These are phyloP conservation scores for Phytopythium chamaehyphon DNA, from an alignment of 352 stramenopile genomes.

Conservation along the genomic window DNA sequence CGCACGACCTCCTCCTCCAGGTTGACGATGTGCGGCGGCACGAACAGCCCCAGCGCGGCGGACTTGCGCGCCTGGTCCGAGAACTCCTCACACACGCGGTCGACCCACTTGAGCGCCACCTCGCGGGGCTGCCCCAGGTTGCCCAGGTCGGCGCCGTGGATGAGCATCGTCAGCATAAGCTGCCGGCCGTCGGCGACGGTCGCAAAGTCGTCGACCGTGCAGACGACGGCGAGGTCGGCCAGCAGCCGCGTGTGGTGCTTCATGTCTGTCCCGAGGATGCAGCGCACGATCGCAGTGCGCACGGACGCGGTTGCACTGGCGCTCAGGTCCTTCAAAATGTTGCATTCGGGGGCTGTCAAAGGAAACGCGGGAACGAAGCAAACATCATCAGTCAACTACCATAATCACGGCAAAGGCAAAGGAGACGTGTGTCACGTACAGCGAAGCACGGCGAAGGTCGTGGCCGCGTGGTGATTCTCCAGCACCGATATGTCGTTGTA, in stretches of 20 bases:
- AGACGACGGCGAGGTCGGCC: constrained; percentile 39
- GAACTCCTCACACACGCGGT: constrained; percentile 78
- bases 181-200: constrained; percentile 59
- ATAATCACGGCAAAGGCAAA: not conserved
- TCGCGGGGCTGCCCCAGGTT: constrained; percentile 47
- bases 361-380: constrained; percentile 6
- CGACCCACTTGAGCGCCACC: constrained; percentile 62
- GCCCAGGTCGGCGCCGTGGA: constrained; percentile 72
- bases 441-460: constrained; percentile 60
- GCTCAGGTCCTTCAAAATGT: constrained; percentile 59
- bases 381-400: not conserved
- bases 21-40: constrained; percentile 73
- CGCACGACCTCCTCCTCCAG: constrained; percentile 62
- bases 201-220: constrained; percentile 45
- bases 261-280: constrained; percentile 81
- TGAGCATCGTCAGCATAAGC: constrained; percentile 79
- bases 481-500: constrained; percentile 91
- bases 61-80: constrained; percentile 60
- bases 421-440: constrained; percentile 19
- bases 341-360: constrained; percentile 39
- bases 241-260: constrained; percentile 78
- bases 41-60: constrained; percentile 46
- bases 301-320: constrained; percentile 34
- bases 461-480: constrained; percentile 85
- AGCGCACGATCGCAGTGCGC: constrained; percentile 62